Conservation (phyloP, 2,329 filamentous ascomycete genomes). For the Neospermospora avenae region DNA sequence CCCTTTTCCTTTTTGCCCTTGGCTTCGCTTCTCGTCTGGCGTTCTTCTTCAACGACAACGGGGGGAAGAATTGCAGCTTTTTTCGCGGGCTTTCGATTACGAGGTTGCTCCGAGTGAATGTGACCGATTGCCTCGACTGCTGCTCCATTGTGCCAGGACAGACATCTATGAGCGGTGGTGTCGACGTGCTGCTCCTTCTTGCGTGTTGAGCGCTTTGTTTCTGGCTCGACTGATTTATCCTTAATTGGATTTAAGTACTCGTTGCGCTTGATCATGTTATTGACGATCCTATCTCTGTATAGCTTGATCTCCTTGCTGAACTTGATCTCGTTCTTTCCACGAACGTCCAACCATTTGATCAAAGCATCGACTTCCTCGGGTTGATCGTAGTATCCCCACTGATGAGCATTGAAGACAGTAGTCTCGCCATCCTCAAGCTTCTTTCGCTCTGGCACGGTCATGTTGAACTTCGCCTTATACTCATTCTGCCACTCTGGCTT, state of each 20-base stretch:
- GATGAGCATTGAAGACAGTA: conserved; percentile 68
- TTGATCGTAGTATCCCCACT: conserved; percentile 92
- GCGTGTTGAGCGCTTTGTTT: conserved; percentile 54
- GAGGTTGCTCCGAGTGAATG: conserved; percentile 56
- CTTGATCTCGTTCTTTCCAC: conserved; percentile 81
- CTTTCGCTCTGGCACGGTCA: conserved; percentile 84
- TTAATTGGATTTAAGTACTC: conserved; percentile 61
- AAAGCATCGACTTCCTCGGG: conserved; percentile 73
- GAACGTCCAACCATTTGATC: conserved; percentile 83
- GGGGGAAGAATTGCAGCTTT: conserved; percentile 25
- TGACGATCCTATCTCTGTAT: conserved; percentile 72
- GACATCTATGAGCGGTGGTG: conserved; percentile 53
- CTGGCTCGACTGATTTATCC: conserved; percentile 42
- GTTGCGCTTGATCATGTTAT: conserved; percentile 77
- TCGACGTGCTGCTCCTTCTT: conserved; percentile 56
- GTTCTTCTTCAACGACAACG: conserved; percentile 38
- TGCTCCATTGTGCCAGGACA: conserved; percentile 63
- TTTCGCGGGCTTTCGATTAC: conserved; percentile 38
- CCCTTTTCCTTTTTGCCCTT: conserved; percentile 26
- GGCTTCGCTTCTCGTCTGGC: conserved; percentile 34
- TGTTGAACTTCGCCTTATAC: conserved; percentile 73
- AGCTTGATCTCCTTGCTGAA: conserved; percentile 80
- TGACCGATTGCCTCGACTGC: conserved; percentile 57
- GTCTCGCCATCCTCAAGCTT: conserved; percentile 79
- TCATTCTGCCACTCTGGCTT: conserved; percentile 66